Conservation (phyloP, 768 basidiomycete genomes). For the Lactarius akahatsu region DNA sequence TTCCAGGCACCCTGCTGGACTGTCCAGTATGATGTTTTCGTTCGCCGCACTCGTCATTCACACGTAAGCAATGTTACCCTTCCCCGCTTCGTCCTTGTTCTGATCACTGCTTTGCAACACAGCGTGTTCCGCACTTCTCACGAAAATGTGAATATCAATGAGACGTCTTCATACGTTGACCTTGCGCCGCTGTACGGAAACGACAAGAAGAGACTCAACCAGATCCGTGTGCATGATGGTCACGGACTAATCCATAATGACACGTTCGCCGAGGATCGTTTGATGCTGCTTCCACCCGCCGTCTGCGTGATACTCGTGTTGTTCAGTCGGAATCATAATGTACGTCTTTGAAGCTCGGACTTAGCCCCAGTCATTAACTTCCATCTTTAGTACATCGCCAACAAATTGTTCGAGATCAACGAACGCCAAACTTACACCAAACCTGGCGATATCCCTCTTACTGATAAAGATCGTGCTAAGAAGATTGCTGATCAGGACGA, state of each 20-base stretch:
- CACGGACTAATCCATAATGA: slow-evolving; percentile 68
- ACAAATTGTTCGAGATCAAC: slow-evolving; percentile 75
- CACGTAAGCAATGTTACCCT: slow-evolving; percentile 41
- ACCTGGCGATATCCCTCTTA: slow-evolving; percentile 45
- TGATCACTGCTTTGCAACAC: slow-evolving; percentile 12
- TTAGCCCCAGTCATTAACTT: background rate
- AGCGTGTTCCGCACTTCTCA: slow-evolving; percentile 86
- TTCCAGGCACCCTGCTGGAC: slow-evolving; percentile 70
- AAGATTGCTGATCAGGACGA: slow-evolving; percentile 39
- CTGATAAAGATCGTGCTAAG: slow-evolving; percentile 32
- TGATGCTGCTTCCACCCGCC: slow-evolving; percentile 77
- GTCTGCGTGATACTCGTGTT: slow-evolving; percentile 73
- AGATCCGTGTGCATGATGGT: slow-evolving; percentile 58
- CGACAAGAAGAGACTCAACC: slow-evolving; percentile 57
- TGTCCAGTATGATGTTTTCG: slow-evolving; percentile 77
- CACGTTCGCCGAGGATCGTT: slow-evolving; percentile 73
- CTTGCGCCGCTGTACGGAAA: slow-evolving; percentile 82
- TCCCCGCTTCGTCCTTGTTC: background rate
- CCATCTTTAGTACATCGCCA: slow-evolving; percentile 65
- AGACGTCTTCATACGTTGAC: slow-evolving; percentile 87
- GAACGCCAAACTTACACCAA: slow-evolving; percentile 65
- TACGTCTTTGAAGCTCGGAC: slow-evolving; percentile 38
- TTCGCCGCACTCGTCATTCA: slow-evolving; percentile 85
- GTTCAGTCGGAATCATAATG: slow-evolving; percentile 91
- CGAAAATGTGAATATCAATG: slow-evolving; percentile 63